Evolutionary conservation across 768 basidiomycete species (phyloP), one percentile per base, ranked within the genome.

Genomic region (Leccinum boreale): DNA sequence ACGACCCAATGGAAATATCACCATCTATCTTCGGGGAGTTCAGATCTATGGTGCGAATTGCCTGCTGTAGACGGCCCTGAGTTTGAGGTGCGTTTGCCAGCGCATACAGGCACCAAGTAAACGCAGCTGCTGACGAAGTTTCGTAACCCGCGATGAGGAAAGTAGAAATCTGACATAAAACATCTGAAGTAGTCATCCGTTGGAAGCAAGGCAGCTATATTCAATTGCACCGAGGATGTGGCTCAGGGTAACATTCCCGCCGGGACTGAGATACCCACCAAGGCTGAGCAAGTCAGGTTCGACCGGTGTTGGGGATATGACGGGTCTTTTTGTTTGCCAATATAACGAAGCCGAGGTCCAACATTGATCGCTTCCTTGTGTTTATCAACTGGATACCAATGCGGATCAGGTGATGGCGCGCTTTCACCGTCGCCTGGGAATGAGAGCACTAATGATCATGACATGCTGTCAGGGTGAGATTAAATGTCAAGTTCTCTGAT

Each of bases 131-230:
- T 19, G 82, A 76, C 17, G 80, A 80, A 1, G 85, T 85, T 67
- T 88, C 86, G 72, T 89, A 81, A 11, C 87, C 86, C 5, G 84
- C 83, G 14, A 81, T 77, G 29, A 87, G 75, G 66, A 87, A 86
- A 0, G 84, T 86, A 11, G 81, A 79, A 59, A 87, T 86, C 61
- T 86, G 87, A 62, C 77, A 83, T 23, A 84, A 72, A 2, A 82
- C 78, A 59, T 89, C 85, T n/a, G 75, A 70, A 36, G 80, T 76
- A 11, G 80, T 77, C 75, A 10, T 77, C n/a, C 76, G 76, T 58
- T 81, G 77, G 1, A 74, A 71, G 10, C 10, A 75, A 69, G 33
- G 77, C 69, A 12, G 74, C 69, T 14, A 82, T 67, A 63, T 86
- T 88, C 1, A 86, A 87, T 51, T 78, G 80, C 55, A 90, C 88